Conservation (phyloP, 225 moss, liverwort and hornwort species). For the Ulota crispa region DNA sequence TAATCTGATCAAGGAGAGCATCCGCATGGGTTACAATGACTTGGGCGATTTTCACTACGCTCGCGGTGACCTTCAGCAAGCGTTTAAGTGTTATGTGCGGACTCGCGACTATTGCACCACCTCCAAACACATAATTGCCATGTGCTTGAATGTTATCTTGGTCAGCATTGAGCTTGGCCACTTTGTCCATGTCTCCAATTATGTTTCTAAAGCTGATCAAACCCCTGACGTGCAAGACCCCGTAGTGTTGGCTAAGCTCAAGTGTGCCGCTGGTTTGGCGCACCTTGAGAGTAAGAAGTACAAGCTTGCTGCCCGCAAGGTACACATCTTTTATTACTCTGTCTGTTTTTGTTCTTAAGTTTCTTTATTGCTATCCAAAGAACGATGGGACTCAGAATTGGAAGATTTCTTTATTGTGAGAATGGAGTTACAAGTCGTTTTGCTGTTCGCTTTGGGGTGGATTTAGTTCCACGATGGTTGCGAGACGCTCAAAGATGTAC, state of each 20-base stretch:
- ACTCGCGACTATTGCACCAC: constrained; percentile 98
- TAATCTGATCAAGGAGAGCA: constrained; percentile 97
- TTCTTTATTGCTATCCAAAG: neutral
- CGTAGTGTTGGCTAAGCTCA: constrained; percentile 88
- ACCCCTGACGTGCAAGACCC: constrained; percentile 96
- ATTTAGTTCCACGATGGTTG: constrained; percentile 24
- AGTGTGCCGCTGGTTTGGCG: constrained; percentile 93
- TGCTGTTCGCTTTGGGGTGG: constrained; percentile 25
- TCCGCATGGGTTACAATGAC: constrained; percentile 98
- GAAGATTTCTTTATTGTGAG: neutral
- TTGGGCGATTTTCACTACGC: constrained; percentile 93
- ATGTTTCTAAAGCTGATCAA: constrained; percentile 97
- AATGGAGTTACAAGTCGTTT: neutral
- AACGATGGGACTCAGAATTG: neutral
- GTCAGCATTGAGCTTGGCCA: constrained; percentile 98
- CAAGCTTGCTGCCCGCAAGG: constrained; percentile 97
- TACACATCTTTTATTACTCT: constrained; percentile 24
- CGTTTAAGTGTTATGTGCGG: constrained; percentile 94
- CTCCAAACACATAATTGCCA: constrained; percentile 92
- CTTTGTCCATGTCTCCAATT: constrained; percentile 96
- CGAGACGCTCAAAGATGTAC: constrained; percentile 14
- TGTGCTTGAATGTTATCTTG: constrained; percentile 98
- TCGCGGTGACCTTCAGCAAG: constrained; percentile 96
- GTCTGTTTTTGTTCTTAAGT: neutral
- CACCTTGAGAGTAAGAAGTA: constrained; percentile 98